Evolutionary conservation across 1,139 yeast species (phyloP).

Genomic region (Saccharomyces hybrid): DNA sequence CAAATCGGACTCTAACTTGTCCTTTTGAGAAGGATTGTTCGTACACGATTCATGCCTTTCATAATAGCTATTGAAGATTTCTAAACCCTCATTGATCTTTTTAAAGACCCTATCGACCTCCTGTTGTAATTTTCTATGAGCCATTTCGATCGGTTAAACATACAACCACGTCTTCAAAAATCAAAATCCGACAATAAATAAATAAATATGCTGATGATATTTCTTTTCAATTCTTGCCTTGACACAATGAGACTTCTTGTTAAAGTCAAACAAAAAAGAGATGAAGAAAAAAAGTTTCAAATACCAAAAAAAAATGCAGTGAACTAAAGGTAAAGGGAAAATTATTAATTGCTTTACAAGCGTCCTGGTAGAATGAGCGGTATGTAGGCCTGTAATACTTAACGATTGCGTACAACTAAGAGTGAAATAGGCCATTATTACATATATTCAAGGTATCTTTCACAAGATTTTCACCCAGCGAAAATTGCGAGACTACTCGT

Average conservation of each 20-base stretch:
- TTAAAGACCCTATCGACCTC: slow-evolving; percentile 76
- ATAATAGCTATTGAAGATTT: slow-evolving; percentile 59
- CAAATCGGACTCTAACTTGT: slow-evolving; percentile 61
- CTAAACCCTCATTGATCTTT: slow-evolving; percentile 68
- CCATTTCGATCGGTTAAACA: slow-evolving; percentile 36
- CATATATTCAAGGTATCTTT: background rate
- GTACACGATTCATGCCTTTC: slow-evolving; percentile 58
- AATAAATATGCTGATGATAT: background rate
- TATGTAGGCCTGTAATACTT: background rate
- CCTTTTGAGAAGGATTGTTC: slow-evolving; percentile 61
- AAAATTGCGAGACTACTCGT: background rate
- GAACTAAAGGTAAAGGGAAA: background rate
- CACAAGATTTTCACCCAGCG: background rate
- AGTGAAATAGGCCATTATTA: background rate
- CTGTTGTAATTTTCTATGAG: slow-evolving; percentile 63
- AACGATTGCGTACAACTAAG: background rate
- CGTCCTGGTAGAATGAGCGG: background rate
- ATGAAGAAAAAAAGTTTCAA: background rate
- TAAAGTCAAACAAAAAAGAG: background rate
- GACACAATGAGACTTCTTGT: background rate
- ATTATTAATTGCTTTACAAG: background rate
- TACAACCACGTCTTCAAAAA: background rate
- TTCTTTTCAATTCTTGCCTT: background rate
- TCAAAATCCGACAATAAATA: background rate
- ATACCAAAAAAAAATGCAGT: background rate